A percentile compares a stretch with the other conserved stretches of the same genome.
phyloP scores from a whole-genome alignment of 2,329 filamentous ascomycete species.

The Fusarium chaquense region DNA sequence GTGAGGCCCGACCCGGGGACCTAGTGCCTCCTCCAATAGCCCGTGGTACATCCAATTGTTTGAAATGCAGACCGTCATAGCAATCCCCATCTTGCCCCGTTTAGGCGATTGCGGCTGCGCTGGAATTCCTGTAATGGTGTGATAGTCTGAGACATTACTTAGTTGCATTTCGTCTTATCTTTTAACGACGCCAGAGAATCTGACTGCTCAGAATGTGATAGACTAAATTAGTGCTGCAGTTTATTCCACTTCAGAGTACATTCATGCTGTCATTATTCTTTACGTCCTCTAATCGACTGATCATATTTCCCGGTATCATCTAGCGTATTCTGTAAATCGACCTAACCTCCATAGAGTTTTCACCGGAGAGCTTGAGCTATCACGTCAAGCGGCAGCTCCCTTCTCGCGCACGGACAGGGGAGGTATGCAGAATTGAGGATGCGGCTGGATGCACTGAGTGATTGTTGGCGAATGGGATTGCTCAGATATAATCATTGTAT shows the following conservation, averaged over 20 bases:
- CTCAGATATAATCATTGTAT: neutral
- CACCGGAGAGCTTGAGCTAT: neutral
- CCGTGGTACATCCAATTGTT: neutral
- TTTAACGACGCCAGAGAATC: neutral
- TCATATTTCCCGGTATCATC: too few species aligned
- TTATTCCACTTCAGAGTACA: neutral
- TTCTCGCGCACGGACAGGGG: neutral
- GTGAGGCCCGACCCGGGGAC: neutral
- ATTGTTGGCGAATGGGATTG: neutral
- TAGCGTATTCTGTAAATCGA: neutral
- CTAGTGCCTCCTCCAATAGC: neutral
- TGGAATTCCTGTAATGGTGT: neutral
- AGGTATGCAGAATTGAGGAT: neutral
- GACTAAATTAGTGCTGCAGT: neutral
- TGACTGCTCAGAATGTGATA: fast-evolving
- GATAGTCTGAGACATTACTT: neutral
- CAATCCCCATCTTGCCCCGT: neutral
- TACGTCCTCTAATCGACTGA: fast-evolving
- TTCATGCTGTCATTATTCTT: neutral
- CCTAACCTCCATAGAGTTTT: neutral
- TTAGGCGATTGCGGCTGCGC: neutral
- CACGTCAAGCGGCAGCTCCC: neutral
- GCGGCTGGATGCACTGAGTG: neutral
- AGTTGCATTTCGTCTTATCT: neutral
- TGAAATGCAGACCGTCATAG: neutral